Evolutionary conservation across 179 eudicot genomes (phyloP).

Genomic region (Corrigiola litoralis): DNA sequence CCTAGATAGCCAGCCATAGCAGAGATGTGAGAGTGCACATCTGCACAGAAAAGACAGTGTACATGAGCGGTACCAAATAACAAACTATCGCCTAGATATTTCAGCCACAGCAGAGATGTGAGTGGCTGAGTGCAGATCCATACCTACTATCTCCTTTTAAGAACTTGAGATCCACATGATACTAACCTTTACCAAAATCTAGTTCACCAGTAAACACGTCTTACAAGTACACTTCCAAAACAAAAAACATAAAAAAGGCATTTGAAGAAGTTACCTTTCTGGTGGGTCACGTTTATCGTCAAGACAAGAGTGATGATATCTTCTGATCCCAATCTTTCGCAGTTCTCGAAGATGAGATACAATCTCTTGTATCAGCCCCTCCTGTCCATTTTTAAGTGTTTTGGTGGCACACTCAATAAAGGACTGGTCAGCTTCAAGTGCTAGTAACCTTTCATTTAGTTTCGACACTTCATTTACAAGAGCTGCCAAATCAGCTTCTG

Average conservation of each 20-base stretch:
- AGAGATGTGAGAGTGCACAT: too few relatives aligned
- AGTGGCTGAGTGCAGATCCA: too few relatives aligned
- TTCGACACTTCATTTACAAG: conserved; percentile 39
- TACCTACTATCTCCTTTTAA: neutral
- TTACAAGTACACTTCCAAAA: neutral
- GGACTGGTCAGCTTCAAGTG: conserved; percentile 45
- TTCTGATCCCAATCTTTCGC: conserved; percentile 36
- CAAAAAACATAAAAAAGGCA: neutral
- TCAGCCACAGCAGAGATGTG: too few relatives aligned
- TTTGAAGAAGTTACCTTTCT: conserved; percentile 22
- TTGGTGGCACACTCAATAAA: conserved; percentile 40
- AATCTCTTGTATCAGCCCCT: conserved; percentile 44
- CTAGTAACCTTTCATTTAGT: conserved; percentile 42
- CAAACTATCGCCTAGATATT: too few relatives aligned
- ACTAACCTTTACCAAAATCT: too few relatives aligned
- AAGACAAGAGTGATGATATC: conserved; percentile 18
- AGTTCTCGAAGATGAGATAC: conserved; percentile 42
- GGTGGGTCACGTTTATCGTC: conserved; percentile 13
- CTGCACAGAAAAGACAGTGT: too few relatives aligned
- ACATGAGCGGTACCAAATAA: too few relatives aligned
- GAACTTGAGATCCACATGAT: too few relatives aligned
- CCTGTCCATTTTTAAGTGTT: conserved; percentile 37
- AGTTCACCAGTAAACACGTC: neutral
- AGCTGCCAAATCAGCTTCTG: conserved; percentile 33
- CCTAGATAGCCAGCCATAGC: too few relatives aligned